phyloP scores from a whole-genome alignment of 768 basidiomycete genomes.

The Boletus huronensis region DNA sequence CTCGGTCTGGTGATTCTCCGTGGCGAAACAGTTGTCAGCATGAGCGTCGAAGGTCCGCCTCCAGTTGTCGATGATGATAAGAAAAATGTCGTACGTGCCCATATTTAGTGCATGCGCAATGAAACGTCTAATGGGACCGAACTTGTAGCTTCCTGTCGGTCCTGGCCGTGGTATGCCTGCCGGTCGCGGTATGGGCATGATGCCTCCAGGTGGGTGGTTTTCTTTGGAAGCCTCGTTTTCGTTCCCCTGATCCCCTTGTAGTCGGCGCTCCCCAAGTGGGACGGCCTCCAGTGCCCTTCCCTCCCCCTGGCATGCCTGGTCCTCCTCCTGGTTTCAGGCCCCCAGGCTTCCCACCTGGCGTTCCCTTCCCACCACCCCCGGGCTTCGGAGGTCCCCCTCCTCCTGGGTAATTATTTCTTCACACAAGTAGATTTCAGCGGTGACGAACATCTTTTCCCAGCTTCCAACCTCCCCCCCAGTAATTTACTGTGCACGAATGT shows the following conservation, averaged over 20 bases:
- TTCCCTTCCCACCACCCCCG: slow-evolving; percentile 77
- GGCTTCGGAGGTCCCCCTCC: slow-evolving; percentile 81
- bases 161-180: slow-evolving; percentile 96
- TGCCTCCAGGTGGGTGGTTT: slow-evolving; percentile 68
- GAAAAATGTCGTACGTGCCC: slow-evolving; percentile 64
- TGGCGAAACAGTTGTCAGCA: slow-evolving; percentile 93
- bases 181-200: slow-evolving; percentile 95
- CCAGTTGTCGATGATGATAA: slow-evolving; percentile 89
- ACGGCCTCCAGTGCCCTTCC: slow-evolving; percentile 63
- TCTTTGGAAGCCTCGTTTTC: slow-evolving; percentile 16
- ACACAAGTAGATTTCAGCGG: background rate
- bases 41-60: slow-evolving; percentile 94
- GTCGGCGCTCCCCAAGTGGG: slow-evolving; percentile 60
- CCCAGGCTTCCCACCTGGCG: slow-evolving; percentile 78
- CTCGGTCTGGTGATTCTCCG: slow-evolving; percentile 96
- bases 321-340: slow-evolving; percentile 84
- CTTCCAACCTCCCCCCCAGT: slow-evolving; percentile 50
- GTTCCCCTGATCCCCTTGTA: slow-evolving; percentile 25
- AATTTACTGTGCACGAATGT: slow-evolving; percentile 10
- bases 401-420: slow-evolving; percentile 60
- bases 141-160: slow-evolving; percentile 69
- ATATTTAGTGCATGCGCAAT: slow-evolving; percentile 5
- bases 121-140: slow-evolving; percentile 18
- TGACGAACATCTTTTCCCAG: slow-evolving; percentile 24
- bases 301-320: slow-evolving; percentile 77